Conservation (phyloP, 352 stramenopile genomes). For the Globisporangium iwayamae region DNA sequence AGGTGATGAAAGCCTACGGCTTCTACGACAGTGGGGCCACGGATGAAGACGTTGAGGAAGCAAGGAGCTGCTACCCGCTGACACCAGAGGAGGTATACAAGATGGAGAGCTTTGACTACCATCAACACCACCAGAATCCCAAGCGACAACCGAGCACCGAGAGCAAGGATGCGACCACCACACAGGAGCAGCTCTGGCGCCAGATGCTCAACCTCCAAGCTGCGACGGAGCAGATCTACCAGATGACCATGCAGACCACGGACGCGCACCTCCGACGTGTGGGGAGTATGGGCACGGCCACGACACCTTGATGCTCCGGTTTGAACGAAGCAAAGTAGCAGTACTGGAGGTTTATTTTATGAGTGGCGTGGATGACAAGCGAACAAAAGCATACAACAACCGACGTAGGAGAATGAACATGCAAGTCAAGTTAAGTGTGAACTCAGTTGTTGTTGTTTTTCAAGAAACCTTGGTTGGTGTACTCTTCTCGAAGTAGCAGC, state of each 20-base stretch:
- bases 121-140: background rate
- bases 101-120: too few relatives aligned
- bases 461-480: too few relatives aligned
- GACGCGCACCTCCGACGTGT: background rate
- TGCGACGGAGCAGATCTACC: slow-evolving; percentile 9
- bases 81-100: background rate
- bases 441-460: too few relatives aligned
- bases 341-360: too few relatives aligned
- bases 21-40: background rate
- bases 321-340: too few relatives aligned
- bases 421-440: too few relatives aligned
- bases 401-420: too few relatives aligned
- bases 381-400: too few relatives aligned
- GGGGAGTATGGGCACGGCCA: too few relatives aligned
- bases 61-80: background rate
- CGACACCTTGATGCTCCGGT: too few relatives aligned
- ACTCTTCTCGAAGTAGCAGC: too few relatives aligned
- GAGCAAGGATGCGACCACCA: background rate
- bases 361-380: too few relatives aligned
- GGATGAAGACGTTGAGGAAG: background rate
- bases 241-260: slow-evolving; percentile 9
- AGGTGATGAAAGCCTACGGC: background rate
- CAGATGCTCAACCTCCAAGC: slow-evolving; percentile 10
- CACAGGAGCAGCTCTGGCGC: slow-evolving; percentile 7
- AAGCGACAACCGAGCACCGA: background rate